These are phyloP conservation scores for Russula brevipes DNA, from an alignment of 768 basidiomycete genomes.

Conservation along the genomic window DNA sequence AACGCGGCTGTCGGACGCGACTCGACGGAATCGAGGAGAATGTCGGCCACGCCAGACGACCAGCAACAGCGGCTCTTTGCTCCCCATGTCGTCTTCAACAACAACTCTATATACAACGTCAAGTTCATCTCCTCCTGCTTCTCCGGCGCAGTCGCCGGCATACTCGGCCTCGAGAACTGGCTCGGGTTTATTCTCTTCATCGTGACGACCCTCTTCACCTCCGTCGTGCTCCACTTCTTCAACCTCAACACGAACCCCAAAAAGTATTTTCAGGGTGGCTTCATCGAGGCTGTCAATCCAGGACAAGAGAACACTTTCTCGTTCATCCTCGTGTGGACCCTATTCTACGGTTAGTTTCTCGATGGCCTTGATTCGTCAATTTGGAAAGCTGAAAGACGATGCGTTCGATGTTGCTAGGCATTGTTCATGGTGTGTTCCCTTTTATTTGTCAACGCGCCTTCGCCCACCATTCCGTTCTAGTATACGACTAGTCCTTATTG, in stretches of 20 bases:
- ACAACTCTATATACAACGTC: slow-evolving; percentile 50
- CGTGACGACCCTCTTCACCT: slow-evolving; percentile 59
- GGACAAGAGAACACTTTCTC: slow-evolving; percentile 90
- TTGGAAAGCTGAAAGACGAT: slow-evolving; percentile 15
- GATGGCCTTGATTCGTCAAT: neutral
- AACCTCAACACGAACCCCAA: slow-evolving; percentile 65
- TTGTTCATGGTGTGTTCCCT: slow-evolving; percentile 38
- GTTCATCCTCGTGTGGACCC: slow-evolving; percentile 89
- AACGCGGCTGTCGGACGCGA: neutral
- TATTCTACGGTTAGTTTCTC: slow-evolving; percentile 72
- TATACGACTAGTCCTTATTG: slow-evolving; percentile 9
- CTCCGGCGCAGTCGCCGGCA: slow-evolving; percentile 81
- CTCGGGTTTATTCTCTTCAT: slow-evolving; percentile 78
- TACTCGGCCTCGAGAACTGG: slow-evolving; percentile 84
- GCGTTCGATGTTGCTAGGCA: slow-evolving; percentile 31
- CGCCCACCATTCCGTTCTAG: neutral
- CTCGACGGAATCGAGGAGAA: neutral
- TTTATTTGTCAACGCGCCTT: neutral
- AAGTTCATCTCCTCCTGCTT: slow-evolving; percentile 83
- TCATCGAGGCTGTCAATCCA: slow-evolving; percentile 68
- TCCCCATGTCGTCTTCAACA: slow-evolving; percentile 63
- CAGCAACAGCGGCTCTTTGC: slow-evolving; percentile 59
- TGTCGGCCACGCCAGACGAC: slow-evolving; percentile 34
- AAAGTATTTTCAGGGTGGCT: slow-evolving; percentile 59
- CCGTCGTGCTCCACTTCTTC: slow-evolving; percentile 56